Base-by-base conservation (phyloP, 352 stramenopile species). In the Pythium apleroticum region DNA sequence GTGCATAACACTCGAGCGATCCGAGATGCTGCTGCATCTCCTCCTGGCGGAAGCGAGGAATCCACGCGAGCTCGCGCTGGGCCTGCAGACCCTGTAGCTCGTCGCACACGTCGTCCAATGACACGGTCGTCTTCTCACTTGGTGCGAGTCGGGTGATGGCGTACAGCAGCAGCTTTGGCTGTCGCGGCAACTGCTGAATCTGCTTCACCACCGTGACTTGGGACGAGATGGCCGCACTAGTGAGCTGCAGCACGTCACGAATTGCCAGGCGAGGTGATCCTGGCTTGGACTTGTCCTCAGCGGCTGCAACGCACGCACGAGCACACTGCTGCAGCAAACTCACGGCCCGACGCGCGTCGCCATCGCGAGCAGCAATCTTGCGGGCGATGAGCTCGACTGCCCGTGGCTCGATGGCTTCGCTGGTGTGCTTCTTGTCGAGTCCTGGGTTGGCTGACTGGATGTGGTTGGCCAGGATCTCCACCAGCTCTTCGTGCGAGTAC, bases 1-100 rank as follows among this genome's bases (percentile, higher is more conserved):
- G 71, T 24, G 80, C 83, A 55, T 90, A 91, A 67, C 83, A 91
- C 61, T 89, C 80, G 45, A 91, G 78, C 14, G 80, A 77, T 30
- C 76, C 78, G 6, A 91, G 46, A 63, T 89, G 80, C 39, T 73
- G 76, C 60, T 87, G 80, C 20, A 89, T 59, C 37, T 91, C 80
- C 22, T 90, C 77, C 15, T 74, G 76, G 3, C 76, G 78, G 41
- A 91, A 85, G 11, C 66, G 64, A 8, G 80, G 78, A 10, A 91
- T 66, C 83, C 83, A 91, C 41, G 72, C 78, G 25, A 81, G 77
- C n/a, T 65, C 69, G 1, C 69, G 55, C 0, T 70, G 53, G 3
- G 68, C 48, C 35, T 78, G 72, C 8, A 89, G 71, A 12, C 60
- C 71, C 15, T 70, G 67, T 12, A 91, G 72, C 54, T 88, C 75